phyloP scores from a whole-genome alignment of 257 asterid species.

The Paraleonurus japonicus region DNA sequence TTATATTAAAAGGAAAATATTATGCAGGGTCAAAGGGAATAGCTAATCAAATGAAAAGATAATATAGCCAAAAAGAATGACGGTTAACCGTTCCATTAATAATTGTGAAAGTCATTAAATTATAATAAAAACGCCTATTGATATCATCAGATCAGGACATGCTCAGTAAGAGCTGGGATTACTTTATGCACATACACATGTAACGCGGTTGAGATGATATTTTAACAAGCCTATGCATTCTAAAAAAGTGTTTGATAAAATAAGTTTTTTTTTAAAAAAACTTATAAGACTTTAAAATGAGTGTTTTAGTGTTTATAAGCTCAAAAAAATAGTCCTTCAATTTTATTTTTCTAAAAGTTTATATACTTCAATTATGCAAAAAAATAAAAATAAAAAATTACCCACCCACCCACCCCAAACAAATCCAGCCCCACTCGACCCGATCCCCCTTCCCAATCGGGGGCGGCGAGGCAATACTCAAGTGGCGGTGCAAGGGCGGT shows the following conservation, averaged over 20 bases:
- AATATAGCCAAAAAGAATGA: not conserved
- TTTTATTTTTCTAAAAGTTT: too few species aligned
- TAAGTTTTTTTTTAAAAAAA: too few species aligned
- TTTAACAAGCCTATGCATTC: not conserved
- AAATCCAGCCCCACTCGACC: too few species aligned
- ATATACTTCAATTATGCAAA: too few species aligned
- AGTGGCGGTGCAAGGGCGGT: too few species aligned
- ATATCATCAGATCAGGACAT: slow-evolving; percentile 4
- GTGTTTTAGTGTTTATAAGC: not conserved
- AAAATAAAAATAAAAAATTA: too few species aligned
- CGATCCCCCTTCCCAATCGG: too few species aligned
- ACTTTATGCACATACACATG: not conserved
- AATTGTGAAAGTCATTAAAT: not conserved
- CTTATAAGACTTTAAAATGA: too few species aligned
- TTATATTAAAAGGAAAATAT: not conserved
- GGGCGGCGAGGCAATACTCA: too few species aligned
- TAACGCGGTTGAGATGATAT: not conserved
- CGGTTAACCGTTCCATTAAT: slow-evolving; percentile 35
- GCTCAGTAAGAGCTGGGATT: not conserved
- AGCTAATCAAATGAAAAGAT: slow-evolving; percentile 10
- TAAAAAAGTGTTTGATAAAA: too few species aligned
- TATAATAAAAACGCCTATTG: slow-evolving; percentile 17
- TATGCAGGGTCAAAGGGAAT: slow-evolving; percentile 11
- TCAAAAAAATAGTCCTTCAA: not conserved
- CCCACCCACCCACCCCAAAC: too few species aligned